These are phyloP conservation scores for Coprinopsis sp. DNA, from an alignment of 768 basidiomycete genomes.

Conservation along the genomic window DNA sequence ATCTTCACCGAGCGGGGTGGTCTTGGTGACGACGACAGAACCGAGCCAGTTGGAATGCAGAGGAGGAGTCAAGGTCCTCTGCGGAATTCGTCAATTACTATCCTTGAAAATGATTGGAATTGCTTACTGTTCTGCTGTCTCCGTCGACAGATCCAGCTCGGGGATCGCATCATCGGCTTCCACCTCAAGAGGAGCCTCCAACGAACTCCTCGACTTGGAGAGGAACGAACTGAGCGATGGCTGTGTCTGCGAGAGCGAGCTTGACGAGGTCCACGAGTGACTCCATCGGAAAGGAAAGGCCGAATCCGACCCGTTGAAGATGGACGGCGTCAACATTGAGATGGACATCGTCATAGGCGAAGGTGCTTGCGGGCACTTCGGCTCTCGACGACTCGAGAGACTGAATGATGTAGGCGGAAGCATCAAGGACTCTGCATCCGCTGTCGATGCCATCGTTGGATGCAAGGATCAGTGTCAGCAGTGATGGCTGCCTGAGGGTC, in stretches of 20 bases:
- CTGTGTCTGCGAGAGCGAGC: conserved; percentile 40
- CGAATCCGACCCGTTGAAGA: background rate
- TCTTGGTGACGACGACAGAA: conserved; percentile 33
- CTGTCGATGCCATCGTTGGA: conserved; percentile 12
- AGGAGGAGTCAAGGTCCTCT: conserved; percentile 17
- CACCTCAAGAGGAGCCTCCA: conserved; percentile 12
- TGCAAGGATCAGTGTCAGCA: conserved; percentile 16
- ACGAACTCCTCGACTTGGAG: conserved; percentile 15
- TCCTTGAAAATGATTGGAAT: background rate
- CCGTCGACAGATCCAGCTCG: conserved; percentile 41
- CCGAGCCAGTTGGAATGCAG: conserved; percentile 35
- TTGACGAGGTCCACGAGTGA: conserved; percentile 20
- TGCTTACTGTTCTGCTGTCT: conserved; percentile 44
- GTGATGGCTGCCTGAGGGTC: background rate
- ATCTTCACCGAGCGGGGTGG: conserved; percentile 37
- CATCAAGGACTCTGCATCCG: background rate
- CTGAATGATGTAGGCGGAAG: conserved; percentile 17
- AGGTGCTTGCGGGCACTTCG: background rate
- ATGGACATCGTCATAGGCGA: background rate
- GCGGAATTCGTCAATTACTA: conserved; percentile 5
- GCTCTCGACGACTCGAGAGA: background rate
- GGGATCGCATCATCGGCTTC: conserved; percentile 11
- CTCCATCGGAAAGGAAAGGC: background rate
- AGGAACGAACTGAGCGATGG: conserved; percentile 39
- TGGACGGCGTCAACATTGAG: background rate